A percentile compares a stretch with the other conserved stretches of the same genome.
These are phyloP conservation scores for Metarhizium sp. DNA, from an alignment of 2,329 filamentous ascomycete species.

Conservation along the genomic window DNA sequence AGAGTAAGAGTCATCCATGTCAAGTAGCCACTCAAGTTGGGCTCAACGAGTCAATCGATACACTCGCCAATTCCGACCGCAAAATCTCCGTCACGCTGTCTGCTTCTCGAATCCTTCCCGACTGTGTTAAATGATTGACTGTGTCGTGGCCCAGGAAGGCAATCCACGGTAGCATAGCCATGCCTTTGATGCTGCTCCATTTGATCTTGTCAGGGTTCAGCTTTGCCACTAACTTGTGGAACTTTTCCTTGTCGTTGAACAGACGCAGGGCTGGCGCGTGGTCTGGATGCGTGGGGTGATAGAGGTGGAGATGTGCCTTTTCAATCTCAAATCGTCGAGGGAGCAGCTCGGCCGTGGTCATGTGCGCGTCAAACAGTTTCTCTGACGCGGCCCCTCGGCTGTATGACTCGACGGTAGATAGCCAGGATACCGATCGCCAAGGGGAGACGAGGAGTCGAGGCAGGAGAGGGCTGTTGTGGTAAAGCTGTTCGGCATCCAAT, in stretches of 20 bases:
- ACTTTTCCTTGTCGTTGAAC: slow-evolving; percentile 25
- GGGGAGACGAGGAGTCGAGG: slow-evolving; percentile 27
- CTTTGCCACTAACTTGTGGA: slow-evolving; percentile 18
- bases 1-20: neutral
- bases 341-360: slow-evolving; percentile 34
- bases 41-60: slow-evolving; percentile 16
- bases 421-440: slow-evolving; percentile 41
- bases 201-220: slow-evolving; percentile 17
- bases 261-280: slow-evolving; percentile 37
- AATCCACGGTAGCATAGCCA: slow-evolving; percentile 26
- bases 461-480: slow-evolving; percentile 25
- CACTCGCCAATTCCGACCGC: slow-evolving; percentile 23
- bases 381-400: slow-evolving; percentile 35
- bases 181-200: slow-evolving; percentile 18
- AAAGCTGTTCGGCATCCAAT: slow-evolving; percentile 34
- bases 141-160: slow-evolving; percentile 36
- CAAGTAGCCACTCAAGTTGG: slow-evolving; percentile 10
- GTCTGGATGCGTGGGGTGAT: slow-evolving; percentile 43
- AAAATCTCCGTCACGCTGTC: slow-evolving; percentile 28
- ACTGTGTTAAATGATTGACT: slow-evolving; percentile 31
- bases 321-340: slow-evolving; percentile 30
- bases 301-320: slow-evolving; percentile 43
- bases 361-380: slow-evolving; percentile 42
- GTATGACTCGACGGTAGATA: slow-evolving; percentile 41
- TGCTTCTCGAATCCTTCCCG: slow-evolving; percentile 31